A percentile compares a stretch with the other conserved stretches of the same genome.
Evolutionary conservation across 2,329 filamentous ascomycete species (phyloP).

Genomic region (Lasiodiplodia theobromae): DNA sequence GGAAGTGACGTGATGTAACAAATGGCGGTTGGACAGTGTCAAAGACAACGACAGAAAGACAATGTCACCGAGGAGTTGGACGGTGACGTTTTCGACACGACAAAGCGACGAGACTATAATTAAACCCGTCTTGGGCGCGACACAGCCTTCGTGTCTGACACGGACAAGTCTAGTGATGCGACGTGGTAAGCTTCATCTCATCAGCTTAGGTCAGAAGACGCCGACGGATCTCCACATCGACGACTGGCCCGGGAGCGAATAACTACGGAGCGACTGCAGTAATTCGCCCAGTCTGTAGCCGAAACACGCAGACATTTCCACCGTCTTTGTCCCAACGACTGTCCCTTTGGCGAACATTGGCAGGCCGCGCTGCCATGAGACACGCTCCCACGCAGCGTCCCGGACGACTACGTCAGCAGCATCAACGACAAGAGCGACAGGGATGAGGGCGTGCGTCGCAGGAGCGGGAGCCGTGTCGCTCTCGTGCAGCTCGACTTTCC

Average conservation of each 20-base stretch:
- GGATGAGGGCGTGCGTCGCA: neutral
- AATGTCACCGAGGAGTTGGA: neutral
- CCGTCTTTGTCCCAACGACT: neutral
- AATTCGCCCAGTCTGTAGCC: neutral
- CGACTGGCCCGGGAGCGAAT: neutral
- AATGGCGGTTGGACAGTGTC: neutral
- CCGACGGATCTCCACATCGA: neutral
- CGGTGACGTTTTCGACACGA: slow-evolving; percentile 1
- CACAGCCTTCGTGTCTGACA: slow-evolving; percentile 21
- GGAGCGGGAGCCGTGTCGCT: neutral
- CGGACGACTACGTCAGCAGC: neutral
- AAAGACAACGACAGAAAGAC: neutral
- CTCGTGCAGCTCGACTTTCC: slow-evolving; percentile 4
- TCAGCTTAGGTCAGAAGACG: slow-evolving; percentile 27
- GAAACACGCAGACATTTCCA: neutral
- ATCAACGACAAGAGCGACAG: neutral
- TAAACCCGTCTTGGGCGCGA: neutral
- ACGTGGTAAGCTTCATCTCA: slow-evolving; percentile 24
- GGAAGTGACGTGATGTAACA: neutral
- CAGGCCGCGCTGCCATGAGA: slow-evolving; percentile 11
- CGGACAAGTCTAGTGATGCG: slow-evolving; percentile 9
- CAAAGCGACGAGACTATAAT: slow-evolving; percentile 6
- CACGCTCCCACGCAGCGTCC: neutral
- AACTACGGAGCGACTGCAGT: neutral
- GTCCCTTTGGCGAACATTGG: slow-evolving; percentile 3